Evolutionary conservation across 164 flowering plant species (phyloP).

Genomic region (Cinnamomum chago): DNA sequence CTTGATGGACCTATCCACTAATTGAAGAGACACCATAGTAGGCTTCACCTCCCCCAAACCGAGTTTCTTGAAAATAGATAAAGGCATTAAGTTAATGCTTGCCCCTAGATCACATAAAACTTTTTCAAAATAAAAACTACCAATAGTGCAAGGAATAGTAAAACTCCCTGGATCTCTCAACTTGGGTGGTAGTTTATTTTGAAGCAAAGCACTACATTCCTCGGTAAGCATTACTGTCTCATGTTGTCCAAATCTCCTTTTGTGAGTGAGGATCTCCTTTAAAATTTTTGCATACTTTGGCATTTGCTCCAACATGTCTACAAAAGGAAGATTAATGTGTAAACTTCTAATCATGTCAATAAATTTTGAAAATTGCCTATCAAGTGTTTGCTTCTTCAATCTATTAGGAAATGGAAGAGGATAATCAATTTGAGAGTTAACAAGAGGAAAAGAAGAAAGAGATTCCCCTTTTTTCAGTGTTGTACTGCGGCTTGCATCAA

Average conservation of each 20-base stretch:
- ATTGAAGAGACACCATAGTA: not conserved
- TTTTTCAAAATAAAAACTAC: not conserved
- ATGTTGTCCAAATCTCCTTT: not conserved
- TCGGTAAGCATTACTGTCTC: not conserved
- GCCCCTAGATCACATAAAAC: slow-evolving; percentile 1
- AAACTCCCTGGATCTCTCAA: not conserved
- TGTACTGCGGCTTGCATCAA: too few species aligned
- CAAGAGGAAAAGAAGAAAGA: too few species aligned
- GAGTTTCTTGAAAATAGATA: not conserved
- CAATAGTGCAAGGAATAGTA: not conserved
- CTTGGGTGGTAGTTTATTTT: slow-evolving; percentile 1
- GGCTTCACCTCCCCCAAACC: not conserved
- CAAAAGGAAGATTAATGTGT: too few species aligned
- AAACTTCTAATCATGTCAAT: too few species aligned
- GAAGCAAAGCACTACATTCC: not conserved
- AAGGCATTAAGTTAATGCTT: not conserved
- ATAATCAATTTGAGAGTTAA: too few species aligned
- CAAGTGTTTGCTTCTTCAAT: too few species aligned
- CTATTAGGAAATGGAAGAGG: too few species aligned
- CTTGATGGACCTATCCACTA: not conserved
- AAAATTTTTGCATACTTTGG: too few species aligned
- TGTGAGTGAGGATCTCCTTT: not conserved
- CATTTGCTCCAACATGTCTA: too few species aligned
- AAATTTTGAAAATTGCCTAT: too few species aligned
- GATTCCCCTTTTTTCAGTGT: not conserved